Base-by-base conservation (phyloP, 208 protist species). In the Acanthamoeba polyphaga region DNA sequence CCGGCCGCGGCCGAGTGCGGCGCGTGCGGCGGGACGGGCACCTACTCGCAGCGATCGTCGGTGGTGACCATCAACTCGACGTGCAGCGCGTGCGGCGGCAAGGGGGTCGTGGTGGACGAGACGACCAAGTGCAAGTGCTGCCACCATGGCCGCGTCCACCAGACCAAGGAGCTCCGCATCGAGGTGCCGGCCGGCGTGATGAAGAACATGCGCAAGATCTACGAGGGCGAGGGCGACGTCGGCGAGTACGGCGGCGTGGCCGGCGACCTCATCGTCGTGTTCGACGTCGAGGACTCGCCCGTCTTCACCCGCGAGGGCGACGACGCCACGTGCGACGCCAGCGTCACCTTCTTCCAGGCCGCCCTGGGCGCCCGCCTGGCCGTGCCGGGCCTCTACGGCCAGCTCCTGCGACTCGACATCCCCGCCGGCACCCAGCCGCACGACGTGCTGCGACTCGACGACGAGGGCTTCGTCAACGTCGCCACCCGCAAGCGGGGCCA, bases 241-340 rank as follows among this genome's bases (percentile, higher is more conserved):
- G 87, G 87, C 19, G 87, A 92, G 62, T 92, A 72, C 62, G 87
- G 62, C 53, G 87, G 87, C 5, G 60, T 32, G 13, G 38, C 87
- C 17, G 87, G 87, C 12, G 58, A 92, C 58, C 87, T 92, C 58
- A 72, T 92, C 29, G 87, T 92, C 38, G 62, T 92, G 17, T 92
- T 92, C 29, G 55, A 72, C 32, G 87, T 92, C 19, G 55, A 64
- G 55, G 60, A 64, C 29, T 53, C 32, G 24, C 87, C 46, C 38
- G 13, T 74, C 1, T 92, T 92, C 32, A 15, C 17, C 24, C 53
- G 87, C 29, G 46, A 64, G 29, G 87, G 87, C 53, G 87, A 92
- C 38, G 87, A 92, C 32, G 87, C 32, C 55, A 64, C 34, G 38
- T 53, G 87, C 62, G 60, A 92, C 19, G 87, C 32, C 15, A 32